Base-by-base conservation (phyloP, 345 rosid species). In the Camelina neglecta region DNA sequence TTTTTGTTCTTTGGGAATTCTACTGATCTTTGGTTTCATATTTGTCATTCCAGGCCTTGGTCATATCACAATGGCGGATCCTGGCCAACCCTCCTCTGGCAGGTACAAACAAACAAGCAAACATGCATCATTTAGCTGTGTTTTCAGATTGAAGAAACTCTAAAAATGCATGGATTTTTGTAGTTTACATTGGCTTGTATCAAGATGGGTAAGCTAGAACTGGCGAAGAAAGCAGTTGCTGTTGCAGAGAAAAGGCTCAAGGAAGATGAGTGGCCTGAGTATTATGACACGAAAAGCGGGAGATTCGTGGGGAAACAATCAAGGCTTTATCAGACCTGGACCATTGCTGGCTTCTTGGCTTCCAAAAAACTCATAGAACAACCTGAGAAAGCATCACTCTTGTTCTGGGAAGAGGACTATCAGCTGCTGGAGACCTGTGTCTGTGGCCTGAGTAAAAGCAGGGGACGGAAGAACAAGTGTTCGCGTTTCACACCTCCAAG, bases 31-130 rank as follows among this genome's bases (percentile, higher is more conserved):
- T 72, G 73, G 62, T 69, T 54, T 47, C n/a, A 11, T 38, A 20
- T 23, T 58, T 38, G 11, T 50, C 56, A 63, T 51, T 83, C 77
- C 86, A 94, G 98, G 71, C 90, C 98, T 13, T 95, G 96, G 99
- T 95, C 99, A 2, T 95, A 95, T 81, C 99, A 92, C 84, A 92
- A 95, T 55, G 98, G 87, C 2, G 99, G 99, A 79, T 95, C 99
- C 62, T 95, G 99, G 99, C 99, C 98, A 69, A 92, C 98, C 4
- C 89, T 95, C 10, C 82, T 92, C 29, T 92, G 99, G 98, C 99
- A 89, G 97, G 98, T 90, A 70, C 61, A 35, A 33, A 33, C 36
- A 33, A 61, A 62, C 8, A 41, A 39, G n/a, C 54, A 60, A 39
- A 62, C 75, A n/a, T 21, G 15, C 4, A 35, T 35, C 33, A 58